Conservation (phyloP, 306 rosid species). For the Trifolium subterraneum region DNA sequence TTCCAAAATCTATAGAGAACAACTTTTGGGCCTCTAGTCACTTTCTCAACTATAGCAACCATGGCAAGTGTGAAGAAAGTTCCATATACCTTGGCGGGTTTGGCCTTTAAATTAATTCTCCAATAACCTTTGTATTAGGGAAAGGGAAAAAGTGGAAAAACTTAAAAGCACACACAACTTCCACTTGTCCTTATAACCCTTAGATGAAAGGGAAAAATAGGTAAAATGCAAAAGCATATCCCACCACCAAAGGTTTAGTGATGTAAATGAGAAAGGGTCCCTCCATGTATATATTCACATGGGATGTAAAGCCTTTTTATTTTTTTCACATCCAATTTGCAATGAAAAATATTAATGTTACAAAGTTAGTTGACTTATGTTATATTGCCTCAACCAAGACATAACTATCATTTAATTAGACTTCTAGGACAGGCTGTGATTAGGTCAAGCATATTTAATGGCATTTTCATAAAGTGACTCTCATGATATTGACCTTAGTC, state of each 20-base stretch:
- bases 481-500: slow-evolving; percentile 49
- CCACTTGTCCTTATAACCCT: slow-evolving; percentile 41
- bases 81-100: slow-evolving; percentile 25
- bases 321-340: slow-evolving; percentile 51
- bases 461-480: slow-evolving; percentile 48
- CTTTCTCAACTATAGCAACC: slow-evolving; percentile 40
- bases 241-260: slow-evolving; percentile 48
- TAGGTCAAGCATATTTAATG: slow-evolving; percentile 62
- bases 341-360: slow-evolving; percentile 46
- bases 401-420: slow-evolving; percentile 55
- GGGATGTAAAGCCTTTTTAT: slow-evolving; percentile 58
- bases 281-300: slow-evolving; percentile 58
- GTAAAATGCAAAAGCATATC: slow-evolving; percentile 43
- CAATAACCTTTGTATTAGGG: slow-evolving; percentile 33
- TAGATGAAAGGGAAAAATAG: slow-evolving; percentile 39
- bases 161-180: slow-evolving; percentile 36
- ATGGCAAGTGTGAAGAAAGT: slow-evolving; percentile 37
- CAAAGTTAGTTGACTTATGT: slow-evolving; percentile 61
- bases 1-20: slow-evolving; percentile 5
- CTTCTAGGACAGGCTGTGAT: slow-evolving; percentile 63
- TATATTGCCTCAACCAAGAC: slow-evolving; percentile 48
- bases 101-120: slow-evolving; percentile 32
- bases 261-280: slow-evolving; percentile 53
- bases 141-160: slow-evolving; percentile 28
- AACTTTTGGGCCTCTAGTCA: slow-evolving; percentile 31